Base-by-base conservation (phyloP, 2,329 filamentous ascomycete species). In the Stemphylium lycopersici region DNA sequence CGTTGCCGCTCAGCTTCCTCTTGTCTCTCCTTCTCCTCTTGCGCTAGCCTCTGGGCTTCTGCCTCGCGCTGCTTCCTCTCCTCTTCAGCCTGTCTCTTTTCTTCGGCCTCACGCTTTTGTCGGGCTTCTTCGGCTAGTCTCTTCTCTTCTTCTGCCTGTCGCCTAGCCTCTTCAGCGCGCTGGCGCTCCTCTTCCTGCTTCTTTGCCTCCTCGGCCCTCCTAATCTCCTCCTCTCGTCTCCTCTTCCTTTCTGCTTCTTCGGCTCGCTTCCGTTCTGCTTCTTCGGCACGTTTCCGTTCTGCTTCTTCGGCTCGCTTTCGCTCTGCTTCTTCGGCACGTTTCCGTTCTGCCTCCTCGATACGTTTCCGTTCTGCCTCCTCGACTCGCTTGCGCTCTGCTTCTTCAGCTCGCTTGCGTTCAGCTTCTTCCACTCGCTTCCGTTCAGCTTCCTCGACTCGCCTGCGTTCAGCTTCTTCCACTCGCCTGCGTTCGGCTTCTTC, bases 1-100 rank as follows among this genome's bases (percentile, higher is more conserved):
- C 87, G 32, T 66, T 90, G 87, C 44, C 87, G 80, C 2, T 66
- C 65, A 36, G 79, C 76, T 31, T 72, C 73, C 57, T 79, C 52
- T 50, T 62, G 61, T n/a, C 38, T 44, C 24, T 65, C 58, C 47
- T 61, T 84, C 59, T 58, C 55, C 32, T 46, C 37, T 46, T 46
- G 26, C 15, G 43, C 43, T 16, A 46, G 43, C 18, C 43, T 46
- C 4, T 32, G 36, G 32, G 41, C 43, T 37, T 49, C 51, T 4
- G 47, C 51, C 36, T 54, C 51, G 15, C 40, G 51, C 39, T 43
- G 49, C 51, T 39, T 53, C 20, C 47, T 48, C 7, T 40, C 45
- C 6, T 48, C 51, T 16, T 52, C 65, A 2, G 52, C 48, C 29
- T 70, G 29, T 16, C 36, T 41, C 31, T 22, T 39, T 26, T 41